Evolutionary conservation across 2,329 filamentous ascomycete species (phyloP).

Genomic region (Colletotrichum sp.): DNA sequence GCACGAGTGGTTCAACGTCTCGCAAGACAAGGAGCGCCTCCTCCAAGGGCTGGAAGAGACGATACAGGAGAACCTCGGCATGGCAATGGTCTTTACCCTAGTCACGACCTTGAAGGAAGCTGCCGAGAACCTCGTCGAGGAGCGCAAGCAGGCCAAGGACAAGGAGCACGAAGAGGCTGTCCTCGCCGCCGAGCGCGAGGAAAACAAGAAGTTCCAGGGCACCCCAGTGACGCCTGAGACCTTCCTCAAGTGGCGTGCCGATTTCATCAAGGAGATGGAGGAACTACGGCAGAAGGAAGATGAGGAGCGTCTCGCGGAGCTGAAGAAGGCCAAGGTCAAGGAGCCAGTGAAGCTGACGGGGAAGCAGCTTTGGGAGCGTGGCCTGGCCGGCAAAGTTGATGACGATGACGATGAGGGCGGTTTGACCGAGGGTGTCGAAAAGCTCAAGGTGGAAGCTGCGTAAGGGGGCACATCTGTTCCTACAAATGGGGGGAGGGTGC

Average conservation of each 20-base stretch:
- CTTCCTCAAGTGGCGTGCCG: slow-evolving; percentile 82
- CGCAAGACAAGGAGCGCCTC: slow-evolving; percentile 78
- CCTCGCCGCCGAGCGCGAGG: slow-evolving; percentile 77
- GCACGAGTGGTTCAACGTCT: slow-evolving; percentile 78
- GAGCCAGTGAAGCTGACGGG: slow-evolving; percentile 76
- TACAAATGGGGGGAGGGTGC: neutral
- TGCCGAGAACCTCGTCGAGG: slow-evolving; percentile 83
- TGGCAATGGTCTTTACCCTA: slow-evolving; percentile 96
- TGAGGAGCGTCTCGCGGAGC: slow-evolving; percentile 82
- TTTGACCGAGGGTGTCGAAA: slow-evolving; percentile 67
- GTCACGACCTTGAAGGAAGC: slow-evolving; percentile 87
- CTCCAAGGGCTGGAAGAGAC: slow-evolving; percentile 74
- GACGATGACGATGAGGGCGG: slow-evolving; percentile 70
- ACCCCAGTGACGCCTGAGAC: slow-evolving; percentile 85
- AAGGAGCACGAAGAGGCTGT: slow-evolving; percentile 61
- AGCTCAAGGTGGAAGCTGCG: slow-evolving; percentile 70
- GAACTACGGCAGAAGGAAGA: slow-evolving; percentile 71
- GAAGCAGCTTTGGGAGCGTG: slow-evolving; percentile 79
- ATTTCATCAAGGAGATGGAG: slow-evolving; percentile 80
- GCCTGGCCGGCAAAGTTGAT: slow-evolving; percentile 70
- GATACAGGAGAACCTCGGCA: slow-evolving; percentile 91
- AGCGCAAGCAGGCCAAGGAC: slow-evolving; percentile 70
- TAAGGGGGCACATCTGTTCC: neutral
- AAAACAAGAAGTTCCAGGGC: slow-evolving; percentile 97
- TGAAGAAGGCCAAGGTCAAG: slow-evolving; percentile 79